Evolutionary conservation across 108 stramenopile species (phyloP).

Genomic region (Aurantiochytrium sp.): DNA sequence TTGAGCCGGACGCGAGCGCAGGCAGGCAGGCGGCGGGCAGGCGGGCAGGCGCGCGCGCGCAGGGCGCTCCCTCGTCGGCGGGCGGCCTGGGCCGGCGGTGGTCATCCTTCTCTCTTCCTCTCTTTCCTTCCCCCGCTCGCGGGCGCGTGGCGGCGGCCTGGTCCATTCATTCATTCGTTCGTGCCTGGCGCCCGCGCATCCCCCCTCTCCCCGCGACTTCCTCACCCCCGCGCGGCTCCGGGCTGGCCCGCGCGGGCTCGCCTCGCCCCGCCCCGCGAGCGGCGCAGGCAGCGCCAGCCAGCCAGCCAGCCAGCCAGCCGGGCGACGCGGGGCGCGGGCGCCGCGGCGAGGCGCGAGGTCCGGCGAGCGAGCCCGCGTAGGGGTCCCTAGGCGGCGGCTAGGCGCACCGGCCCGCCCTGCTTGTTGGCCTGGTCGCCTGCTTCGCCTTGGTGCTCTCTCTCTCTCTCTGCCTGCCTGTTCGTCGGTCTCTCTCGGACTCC

Average conservation of each 20-base stretch:
- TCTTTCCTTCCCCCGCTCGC: background rate
- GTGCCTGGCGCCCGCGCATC: background rate
- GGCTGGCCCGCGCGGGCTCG: background rate
- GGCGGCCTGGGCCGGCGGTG: background rate
- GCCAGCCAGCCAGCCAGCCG: background rate
- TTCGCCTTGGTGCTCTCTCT: no score
- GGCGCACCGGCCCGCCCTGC: background rate
- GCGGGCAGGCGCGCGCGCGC: background rate
- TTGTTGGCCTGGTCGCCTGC: no score
- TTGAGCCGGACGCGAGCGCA: background rate
- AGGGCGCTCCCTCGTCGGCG: background rate
- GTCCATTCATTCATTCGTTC: background rate
- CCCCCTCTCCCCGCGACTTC: background rate
- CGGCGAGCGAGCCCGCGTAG: no score
- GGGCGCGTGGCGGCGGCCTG: no score
- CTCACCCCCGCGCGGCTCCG: background rate
- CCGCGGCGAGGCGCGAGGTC: no score
- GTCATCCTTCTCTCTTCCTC: background rate
- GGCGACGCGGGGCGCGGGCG: no score
- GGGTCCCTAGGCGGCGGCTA: background rate
- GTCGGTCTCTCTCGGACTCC: background rate
- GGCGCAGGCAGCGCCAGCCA: background rate
- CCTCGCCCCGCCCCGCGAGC: background rate
- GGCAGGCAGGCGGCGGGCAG: background rate
- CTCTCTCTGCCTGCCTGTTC: background rate